Percentiles rank a stretch among this genome's conserved stretches.
Conservation (phyloP, 192 early-diverging fungal genomes). For the Thoreauomyces humboldtii region DNA sequence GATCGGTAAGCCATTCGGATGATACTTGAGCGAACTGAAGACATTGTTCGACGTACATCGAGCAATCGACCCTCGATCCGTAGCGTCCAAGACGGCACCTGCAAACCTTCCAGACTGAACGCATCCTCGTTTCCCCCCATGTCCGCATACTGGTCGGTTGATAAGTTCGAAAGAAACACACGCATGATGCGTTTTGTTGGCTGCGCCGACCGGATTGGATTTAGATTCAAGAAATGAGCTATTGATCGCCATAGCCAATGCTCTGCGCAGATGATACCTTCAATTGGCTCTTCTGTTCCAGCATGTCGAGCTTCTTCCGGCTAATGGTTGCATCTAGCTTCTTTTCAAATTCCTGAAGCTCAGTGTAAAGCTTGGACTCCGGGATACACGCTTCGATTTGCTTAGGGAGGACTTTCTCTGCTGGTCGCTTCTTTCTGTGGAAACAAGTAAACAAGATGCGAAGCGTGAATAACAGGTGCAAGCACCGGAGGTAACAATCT, state of each 20-base stretch:
- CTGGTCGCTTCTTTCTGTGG: constrained; percentile 36
- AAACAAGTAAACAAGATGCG: too few relatives aligned
- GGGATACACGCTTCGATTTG: constrained; percentile 90
- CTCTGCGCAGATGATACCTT: constrained; percentile 58
- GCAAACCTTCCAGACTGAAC: constrained; percentile 30
- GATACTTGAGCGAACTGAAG: too few relatives aligned
- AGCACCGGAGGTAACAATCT: too few relatives aligned
- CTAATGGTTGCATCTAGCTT: constrained; percentile 85
- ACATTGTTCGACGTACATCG: constrained; percentile 68
- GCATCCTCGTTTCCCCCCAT: constrained; percentile 44
- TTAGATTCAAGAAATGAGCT: too few relatives aligned
- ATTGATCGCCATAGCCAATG: background rate
- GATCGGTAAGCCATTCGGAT: too few relatives aligned
- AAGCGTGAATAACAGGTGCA: too few relatives aligned
- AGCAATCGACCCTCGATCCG: constrained; percentile 85
- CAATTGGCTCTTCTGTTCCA: constrained; percentile 86
- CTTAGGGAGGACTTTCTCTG: constrained; percentile 34
- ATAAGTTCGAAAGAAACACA: constrained; percentile 87
- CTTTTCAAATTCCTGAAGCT: constrained; percentile 85
- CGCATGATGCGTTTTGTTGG: constrained; percentile 77
- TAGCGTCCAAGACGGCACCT: constrained; percentile 85
- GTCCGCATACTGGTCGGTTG: constrained; percentile 69
- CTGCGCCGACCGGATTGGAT: constrained; percentile 16
- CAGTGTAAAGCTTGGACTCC: constrained; percentile 84
- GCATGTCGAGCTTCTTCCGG: constrained; percentile 85